Evolutionary conservation across 2,329 filamentous ascomycete species (phyloP).

Genomic region (Hymenoscyphus scutula): DNA sequence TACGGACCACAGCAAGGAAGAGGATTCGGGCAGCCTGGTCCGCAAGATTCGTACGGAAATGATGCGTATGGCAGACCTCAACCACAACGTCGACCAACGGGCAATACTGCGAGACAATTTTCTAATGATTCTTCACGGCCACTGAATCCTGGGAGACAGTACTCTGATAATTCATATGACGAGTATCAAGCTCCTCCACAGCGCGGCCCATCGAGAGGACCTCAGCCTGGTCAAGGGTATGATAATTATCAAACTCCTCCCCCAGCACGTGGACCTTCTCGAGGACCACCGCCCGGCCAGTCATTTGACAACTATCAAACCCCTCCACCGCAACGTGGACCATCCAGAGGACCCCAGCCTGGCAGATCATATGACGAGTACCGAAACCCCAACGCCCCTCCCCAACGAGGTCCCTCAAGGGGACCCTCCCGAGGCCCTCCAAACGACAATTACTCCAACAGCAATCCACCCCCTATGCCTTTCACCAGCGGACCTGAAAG

Average conservation of each 20-base stretch:
- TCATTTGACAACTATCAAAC: not conserved
- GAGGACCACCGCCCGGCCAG: not conserved
- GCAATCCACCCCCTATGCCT: not conserved
- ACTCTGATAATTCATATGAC: constrained; percentile 24
- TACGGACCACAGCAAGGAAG: constrained; percentile 15
- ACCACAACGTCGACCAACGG: constrained; percentile 24
- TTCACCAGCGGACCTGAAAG: constrained; percentile 20
- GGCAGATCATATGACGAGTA: constrained; percentile 22
- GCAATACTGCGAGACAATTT: constrained; percentile 26
- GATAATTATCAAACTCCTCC: constrained; percentile 6
- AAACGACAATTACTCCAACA: not conserved
- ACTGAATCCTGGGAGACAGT: constrained; percentile 26
- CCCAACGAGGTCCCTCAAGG: constrained; percentile 9
- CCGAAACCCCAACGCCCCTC: constrained; percentile 11
- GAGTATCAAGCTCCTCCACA: constrained; percentile 16
- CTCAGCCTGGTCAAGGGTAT: constrained; percentile 9
- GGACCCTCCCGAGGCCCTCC: constrained; percentile 11
- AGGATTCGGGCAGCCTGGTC: constrained; percentile 17
- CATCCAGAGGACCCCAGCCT: constrained; percentile 24
- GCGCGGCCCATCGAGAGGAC: constrained; percentile 9
- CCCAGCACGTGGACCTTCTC: not conserved
- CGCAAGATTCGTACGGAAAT: constrained; percentile 24
- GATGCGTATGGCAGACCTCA: constrained; percentile 22
- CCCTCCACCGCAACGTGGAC: not conserved
- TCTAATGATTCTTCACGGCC: constrained; percentile 27